Evolutionary conservation across 2,329 filamentous ascomycete species (phyloP).

Genomic region (Graphiopsis chlorocephala): DNA sequence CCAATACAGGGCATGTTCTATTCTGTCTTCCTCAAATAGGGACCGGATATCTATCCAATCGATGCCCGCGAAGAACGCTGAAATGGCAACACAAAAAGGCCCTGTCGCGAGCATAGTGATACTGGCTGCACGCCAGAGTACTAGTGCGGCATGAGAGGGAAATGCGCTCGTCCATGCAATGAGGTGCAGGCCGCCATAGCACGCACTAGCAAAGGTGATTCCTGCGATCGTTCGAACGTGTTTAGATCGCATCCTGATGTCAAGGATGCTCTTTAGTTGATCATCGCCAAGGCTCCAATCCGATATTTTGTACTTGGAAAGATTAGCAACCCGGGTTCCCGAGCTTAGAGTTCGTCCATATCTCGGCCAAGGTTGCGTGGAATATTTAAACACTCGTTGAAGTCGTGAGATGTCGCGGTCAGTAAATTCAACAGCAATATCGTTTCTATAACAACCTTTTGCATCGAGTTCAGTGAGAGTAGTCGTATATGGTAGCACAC

Average conservation of each 20-base stretch:
- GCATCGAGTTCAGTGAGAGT: accelerated
- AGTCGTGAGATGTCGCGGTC: not conserved
- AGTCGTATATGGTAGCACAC: too few species aligned
- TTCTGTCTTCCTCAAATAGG: too few species aligned
- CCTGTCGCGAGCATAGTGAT: not conserved
- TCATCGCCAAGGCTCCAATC: not conserved
- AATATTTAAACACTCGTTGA: not conserved
- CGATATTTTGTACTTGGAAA: too few species aligned
- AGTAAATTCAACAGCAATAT: not conserved
- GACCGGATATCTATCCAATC: not conserved
- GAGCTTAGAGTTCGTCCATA: not conserved
- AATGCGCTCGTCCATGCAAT: not conserved
- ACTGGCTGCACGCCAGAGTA: not conserved
- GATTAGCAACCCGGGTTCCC: not conserved
- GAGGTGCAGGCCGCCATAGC: slow-evolving; percentile 1
- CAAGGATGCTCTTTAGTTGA: not conserved
- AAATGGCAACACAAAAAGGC: not conserved
- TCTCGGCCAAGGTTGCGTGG: not conserved
- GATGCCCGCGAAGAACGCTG: not conserved
- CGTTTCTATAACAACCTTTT: accelerated
- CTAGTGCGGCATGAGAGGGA: not conserved
- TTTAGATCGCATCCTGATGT: not conserved
- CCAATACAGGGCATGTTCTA: not conserved
- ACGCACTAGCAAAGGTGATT: not conserved
- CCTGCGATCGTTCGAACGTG: not conserved